Evolutionary conservation across 495 filamentous ascomycete genomes (phyloP), one percentile per base, ranked within the genome.

Genomic region (Neurospora cerealis): DNA sequence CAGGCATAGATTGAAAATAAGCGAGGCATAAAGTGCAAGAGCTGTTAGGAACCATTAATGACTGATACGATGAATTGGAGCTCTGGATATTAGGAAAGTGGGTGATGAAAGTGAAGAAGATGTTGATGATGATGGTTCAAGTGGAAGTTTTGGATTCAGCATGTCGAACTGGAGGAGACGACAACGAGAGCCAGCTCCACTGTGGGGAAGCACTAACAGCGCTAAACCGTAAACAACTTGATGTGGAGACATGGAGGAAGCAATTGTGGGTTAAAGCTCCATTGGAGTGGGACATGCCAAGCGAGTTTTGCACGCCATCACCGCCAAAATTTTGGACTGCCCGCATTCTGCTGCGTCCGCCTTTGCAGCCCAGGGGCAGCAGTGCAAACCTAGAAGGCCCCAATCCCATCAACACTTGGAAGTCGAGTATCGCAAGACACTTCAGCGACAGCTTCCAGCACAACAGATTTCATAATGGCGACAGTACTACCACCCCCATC

Each of bases 401-500:
- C 24, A 21, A 40, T 70, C 5, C 32, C 39, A 70, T 73, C 54
- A 19, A 34, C 7, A 62, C 1, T 9, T 62, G 48, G 54, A 34
- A 62, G 54, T 32, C 54, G 28, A 62, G 54, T 6, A 72, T 70
- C 17, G 28, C 54, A 28, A 72, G 28, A 62, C 24, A 62, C 0
- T 17, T 28, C 21, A 36, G 15, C 21, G 24, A 28, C 32, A 41
- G 13, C 44, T 28, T 17, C 62, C 39, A 38, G 54, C 36, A 32
- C 36, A 21, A 32, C 40, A 73, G 46, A 24, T 13, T 19, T 7
- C 73, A 81, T 66, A 46, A 99, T 99, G 96, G 90, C 96, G 44
- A 99, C 96, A 4, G 83, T 96, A 21, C 80, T 91, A 39, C 96
- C 96, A 19, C 96, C 95, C 28, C 96, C 96, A 48, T 93, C 91